phyloP scores from a whole-genome alignment of 2,329 filamentous ascomycete species.

The Penicillium glabrum region DNA sequence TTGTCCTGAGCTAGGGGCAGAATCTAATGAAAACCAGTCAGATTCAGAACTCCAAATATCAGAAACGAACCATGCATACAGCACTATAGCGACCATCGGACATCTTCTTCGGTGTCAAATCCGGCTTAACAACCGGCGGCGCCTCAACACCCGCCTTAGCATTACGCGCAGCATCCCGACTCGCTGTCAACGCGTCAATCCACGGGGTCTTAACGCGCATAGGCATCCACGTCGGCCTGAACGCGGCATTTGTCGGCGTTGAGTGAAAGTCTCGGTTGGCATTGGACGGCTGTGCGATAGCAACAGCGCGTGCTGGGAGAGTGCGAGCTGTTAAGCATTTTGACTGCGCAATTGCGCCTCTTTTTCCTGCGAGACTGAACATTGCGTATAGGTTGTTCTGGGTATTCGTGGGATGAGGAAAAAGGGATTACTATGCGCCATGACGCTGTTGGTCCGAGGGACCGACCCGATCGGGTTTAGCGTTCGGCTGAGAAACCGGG shows the following conservation, averaged over 20 bases:
- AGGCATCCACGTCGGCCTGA: constrained; percentile 47
- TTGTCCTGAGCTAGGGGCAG: constrained; percentile 71
- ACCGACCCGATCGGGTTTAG: constrained; percentile 20
- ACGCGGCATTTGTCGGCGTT: constrained; percentile 25
- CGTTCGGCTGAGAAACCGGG: constrained; percentile 8
- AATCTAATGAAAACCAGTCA: constrained; percentile 43
- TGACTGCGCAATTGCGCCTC: constrained; percentile 19
- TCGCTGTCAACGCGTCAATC: constrained; percentile 63
- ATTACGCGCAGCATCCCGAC: constrained; percentile 44
- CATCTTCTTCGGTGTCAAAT: constrained; percentile 68
- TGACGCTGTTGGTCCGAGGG: constrained; percentile 18
- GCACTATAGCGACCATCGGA: constrained; percentile 69
- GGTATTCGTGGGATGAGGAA: not conserved
- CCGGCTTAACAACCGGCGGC: constrained; percentile 45
- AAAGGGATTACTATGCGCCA: constrained; percentile 10
- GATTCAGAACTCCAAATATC: not conserved
- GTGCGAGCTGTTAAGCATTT: constrained; percentile 14
- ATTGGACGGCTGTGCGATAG: constrained; percentile 11
- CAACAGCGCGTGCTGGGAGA: constrained; percentile 11
- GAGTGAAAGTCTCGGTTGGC: constrained; percentile 28
- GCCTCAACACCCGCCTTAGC: constrained; percentile 16
- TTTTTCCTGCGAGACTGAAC: constrained; percentile 21
- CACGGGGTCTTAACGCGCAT: constrained; percentile 66
- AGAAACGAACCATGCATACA: constrained; percentile 43
- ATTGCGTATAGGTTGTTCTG: constrained; percentile 3